Evolutionary conservation across 2,329 filamentous ascomycete genomes (phyloP), one percentile per base, ranked within the genome.

Genomic region (Tympanopsis confertula): DNA sequence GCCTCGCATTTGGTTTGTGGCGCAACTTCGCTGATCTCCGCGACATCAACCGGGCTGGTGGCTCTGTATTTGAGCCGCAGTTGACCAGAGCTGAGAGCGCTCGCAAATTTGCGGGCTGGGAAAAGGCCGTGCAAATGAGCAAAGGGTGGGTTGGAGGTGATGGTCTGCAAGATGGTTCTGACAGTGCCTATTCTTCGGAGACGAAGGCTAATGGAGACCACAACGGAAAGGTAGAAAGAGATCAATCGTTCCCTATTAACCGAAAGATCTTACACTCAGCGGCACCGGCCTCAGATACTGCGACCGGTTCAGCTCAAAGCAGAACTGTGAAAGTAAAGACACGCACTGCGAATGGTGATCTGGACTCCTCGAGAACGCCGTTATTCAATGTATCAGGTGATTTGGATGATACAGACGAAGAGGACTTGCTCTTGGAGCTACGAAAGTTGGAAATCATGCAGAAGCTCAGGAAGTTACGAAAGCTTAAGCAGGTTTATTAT

Each of bases 121-220:
- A 77, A 48, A 78, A 82, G 58, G 84, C 84, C 1, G 84, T 88
- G 26, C 65, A 82, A 54, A 88, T 87, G 82, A 82, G 76, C 50
- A 75, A 69, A 51, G 84, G 84, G 22, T 88, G 84, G 83, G 53
- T 71, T n/a, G 24, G 24, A n/a, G n/a, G n/a, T n/a, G n/a, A n/a
- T n/a, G n/a, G n/a, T n/a, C n/a, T n/a, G n/a, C n/a, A n/a, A n/a
- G n/a, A n/a, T n/a, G n/a, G n/a, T n/a, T n/a, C n/a, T n/a, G n/a
- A n/a, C n/a, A n/a, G n/a, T n/a, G n/a, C n/a, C n/a, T n/a, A n/a
- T n/a, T n/a, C n/a, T n/a, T n/a, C n/a, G n/a, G n/a, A n/a, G n/a
- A n/a, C n/a, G n/a, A n/a, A n/a, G n/a, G n/a, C n/a, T n/a, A 10
- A 10, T 28, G 24, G 24, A 28, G 24, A 28, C 24, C 24, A 28